phyloP scores from a whole-genome alignment of 2,329 filamentous ascomycete species.

The Zarea fungicola region DNA sequence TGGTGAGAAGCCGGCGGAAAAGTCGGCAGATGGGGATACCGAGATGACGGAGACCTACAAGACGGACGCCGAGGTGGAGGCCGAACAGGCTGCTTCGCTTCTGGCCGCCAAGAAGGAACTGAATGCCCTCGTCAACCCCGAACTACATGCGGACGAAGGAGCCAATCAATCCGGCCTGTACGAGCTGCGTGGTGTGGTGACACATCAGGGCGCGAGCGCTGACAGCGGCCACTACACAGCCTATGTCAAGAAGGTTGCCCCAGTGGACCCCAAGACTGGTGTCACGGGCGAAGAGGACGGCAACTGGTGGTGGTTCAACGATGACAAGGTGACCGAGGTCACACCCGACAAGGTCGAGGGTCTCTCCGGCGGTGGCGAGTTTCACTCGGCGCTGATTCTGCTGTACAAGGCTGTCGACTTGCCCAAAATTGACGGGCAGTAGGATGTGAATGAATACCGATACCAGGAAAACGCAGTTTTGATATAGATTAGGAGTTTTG shows the following conservation, averaged over 20 bases:
- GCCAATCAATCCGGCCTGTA: constrained; percentile 94
- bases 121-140: constrained; percentile 67
- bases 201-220: constrained; percentile 92
- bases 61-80: constrained; percentile 89
- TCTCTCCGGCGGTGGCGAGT: constrained; percentile 83
- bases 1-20: constrained; percentile 29
- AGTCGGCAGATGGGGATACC: constrained; percentile 55
- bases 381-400: constrained; percentile 75
- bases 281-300: constrained; percentile 78
- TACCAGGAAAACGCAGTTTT: not conserved
- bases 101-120: constrained; percentile 84
- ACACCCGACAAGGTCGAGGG: constrained; percentile 85
- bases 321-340: constrained; percentile 94
- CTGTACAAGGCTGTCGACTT: constrained; percentile 72
- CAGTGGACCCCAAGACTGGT: constrained; percentile 67
- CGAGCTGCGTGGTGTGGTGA: constrained; percentile 88
- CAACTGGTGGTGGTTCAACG: constrained; percentile 99
- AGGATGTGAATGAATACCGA: constrained; percentile 18
- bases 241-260: constrained; percentile 87
- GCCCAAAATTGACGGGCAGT: constrained; percentile 49
- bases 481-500: constrained; percentile 10
- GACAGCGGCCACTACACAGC: constrained; percentile 98
- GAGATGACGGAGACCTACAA: constrained; percentile 79
- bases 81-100: constrained; percentile 71
- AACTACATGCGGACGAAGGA: constrained; percentile 70